phyloP scores from a whole-genome alignment of 1,139 yeast genomes.

The Sporopachydermia cereana region DNA sequence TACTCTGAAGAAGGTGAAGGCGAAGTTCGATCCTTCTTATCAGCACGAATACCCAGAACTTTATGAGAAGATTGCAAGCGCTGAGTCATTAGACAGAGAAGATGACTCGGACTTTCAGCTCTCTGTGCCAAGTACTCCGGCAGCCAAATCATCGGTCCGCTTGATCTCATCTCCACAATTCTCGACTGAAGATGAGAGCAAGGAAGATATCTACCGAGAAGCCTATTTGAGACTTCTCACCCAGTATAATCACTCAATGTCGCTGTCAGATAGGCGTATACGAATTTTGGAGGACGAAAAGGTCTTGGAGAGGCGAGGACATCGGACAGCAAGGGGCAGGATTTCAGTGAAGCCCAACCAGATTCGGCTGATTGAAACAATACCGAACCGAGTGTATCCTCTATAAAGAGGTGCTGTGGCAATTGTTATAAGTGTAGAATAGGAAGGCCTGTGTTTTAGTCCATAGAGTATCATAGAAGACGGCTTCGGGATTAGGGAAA shows the following conservation, averaged over 20 bases:
- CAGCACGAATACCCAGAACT: background rate
- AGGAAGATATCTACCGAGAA: background rate
- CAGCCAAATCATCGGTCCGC: no score
- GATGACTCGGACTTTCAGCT: no score
- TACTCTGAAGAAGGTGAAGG: background rate
- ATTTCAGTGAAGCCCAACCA: background rate
- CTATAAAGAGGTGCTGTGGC: background rate
- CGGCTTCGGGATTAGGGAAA: no score
- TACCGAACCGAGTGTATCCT: slow-evolving; percentile 2
- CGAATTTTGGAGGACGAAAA: background rate
- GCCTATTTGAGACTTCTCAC: background rate
- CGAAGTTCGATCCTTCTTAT: background rate
- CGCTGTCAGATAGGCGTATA: background rate
- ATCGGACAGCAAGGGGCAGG: background rate
- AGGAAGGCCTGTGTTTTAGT: no score
- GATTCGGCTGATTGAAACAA: background rate
- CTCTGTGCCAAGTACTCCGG: no score
- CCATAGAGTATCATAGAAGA: no score
- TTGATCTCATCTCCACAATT: no score
- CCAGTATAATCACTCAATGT: background rate
- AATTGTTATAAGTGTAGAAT: no score
- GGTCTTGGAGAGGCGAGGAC: background rate
- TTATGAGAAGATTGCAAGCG: background rate
- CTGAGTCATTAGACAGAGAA: background rate
- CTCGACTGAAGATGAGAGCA: no score